These are phyloP conservation scores for Zymoseptoria tritici DNA, from an alignment of 2,329 filamentous ascomycete genomes.

Conservation along the genomic window DNA sequence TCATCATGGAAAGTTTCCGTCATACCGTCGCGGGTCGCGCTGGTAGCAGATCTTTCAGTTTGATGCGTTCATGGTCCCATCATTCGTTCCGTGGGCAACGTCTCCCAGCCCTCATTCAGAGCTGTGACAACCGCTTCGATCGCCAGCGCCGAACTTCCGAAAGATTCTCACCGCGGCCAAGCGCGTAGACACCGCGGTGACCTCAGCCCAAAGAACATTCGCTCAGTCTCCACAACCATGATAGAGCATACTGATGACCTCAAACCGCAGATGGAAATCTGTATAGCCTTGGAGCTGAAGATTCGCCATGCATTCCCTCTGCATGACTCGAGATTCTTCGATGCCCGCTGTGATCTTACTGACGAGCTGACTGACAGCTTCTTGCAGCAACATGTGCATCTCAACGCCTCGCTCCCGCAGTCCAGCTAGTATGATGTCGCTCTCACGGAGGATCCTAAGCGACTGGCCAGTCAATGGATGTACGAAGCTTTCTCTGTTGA, in stretches of 20 bases:
- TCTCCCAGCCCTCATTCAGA: too few species aligned
- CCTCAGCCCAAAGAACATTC: background rate
- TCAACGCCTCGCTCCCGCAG: background rate
- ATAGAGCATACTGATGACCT: slow-evolving; percentile 8
- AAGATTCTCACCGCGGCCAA: too few species aligned
- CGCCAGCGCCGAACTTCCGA: too few species aligned
- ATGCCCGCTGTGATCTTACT: slow-evolving; percentile 6
- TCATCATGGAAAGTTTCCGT: too few species aligned
- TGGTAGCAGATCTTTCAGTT: too few species aligned
- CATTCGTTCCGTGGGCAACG: too few species aligned
- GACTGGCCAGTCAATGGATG: slow-evolving; percentile 5
- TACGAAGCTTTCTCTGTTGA: slow-evolving; percentile 6
- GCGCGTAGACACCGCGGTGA: too few species aligned
- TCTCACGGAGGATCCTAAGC: slow-evolving; percentile 2
- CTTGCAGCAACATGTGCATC: background rate
- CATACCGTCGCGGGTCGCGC: too few species aligned
- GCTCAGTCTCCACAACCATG: background rate
- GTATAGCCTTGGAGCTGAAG: slow-evolving; percentile 11
- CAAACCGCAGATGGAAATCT: slow-evolving; percentile 14
- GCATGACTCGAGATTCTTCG: slow-evolving; percentile 1
- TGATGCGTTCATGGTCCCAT: too few species aligned
- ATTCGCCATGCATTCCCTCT: slow-evolving; percentile 13
- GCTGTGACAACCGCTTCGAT: too few species aligned
- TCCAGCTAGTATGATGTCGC: slow-evolving; percentile 1
- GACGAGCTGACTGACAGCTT: slow-evolving; percentile 3